These are phyloP conservation scores for Camellia granthamiana DNA, from an alignment of 148 eudicot genomes.

Conservation along the genomic window DNA sequence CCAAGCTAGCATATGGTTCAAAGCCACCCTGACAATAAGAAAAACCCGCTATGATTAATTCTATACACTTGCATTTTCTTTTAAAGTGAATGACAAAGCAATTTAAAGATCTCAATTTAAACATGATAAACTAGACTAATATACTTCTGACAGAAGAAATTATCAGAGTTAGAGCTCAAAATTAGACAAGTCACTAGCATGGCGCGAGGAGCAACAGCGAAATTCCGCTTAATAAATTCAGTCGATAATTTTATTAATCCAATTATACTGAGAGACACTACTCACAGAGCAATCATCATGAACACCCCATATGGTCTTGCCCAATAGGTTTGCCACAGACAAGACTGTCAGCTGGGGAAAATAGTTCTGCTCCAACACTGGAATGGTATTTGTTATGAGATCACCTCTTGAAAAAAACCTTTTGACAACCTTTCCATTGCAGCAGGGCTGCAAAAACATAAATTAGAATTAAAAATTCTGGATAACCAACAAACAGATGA, in stretches of 20 bases:
- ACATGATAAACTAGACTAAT: background rate
- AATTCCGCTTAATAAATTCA: background rate
- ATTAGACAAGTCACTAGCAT: background rate
- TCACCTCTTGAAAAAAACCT: slow-evolving; percentile 90
- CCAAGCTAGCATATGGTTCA: slow-evolving; percentile 82
- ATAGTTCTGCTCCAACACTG: slow-evolving; percentile 68
- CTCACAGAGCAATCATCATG: slow-evolving; percentile 93
- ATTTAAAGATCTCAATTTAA: background rate
- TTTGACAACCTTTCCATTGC: slow-evolving; percentile 86
- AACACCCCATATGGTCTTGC: slow-evolving; percentile 91
- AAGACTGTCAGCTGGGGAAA: slow-evolving; percentile 87
- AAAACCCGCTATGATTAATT: background rate
- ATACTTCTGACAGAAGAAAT: slow-evolving; percentile 9
- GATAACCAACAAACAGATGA: too few relatives aligned
- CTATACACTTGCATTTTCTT: background rate
- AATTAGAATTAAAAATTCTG: slow-evolving; percentile 39
- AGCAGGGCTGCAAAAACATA: slow-evolving; percentile 60
- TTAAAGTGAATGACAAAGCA: background rate
- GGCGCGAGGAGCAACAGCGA: background rate
- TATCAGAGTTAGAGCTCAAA: background rate
- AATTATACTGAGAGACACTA: slow-evolving; percentile 21
- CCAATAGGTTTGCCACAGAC: slow-evolving; percentile 89
- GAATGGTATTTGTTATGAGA: slow-evolving; percentile 78
- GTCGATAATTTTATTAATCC: slow-evolving; percentile 11
- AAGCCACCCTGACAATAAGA: slow-evolving; percentile 58